Evolutionary conservation across 2,329 filamentous ascomycete genomes (phyloP), one percentile per base, ranked within the genome.

Genomic region (Fusarium keratoplasticum): DNA sequence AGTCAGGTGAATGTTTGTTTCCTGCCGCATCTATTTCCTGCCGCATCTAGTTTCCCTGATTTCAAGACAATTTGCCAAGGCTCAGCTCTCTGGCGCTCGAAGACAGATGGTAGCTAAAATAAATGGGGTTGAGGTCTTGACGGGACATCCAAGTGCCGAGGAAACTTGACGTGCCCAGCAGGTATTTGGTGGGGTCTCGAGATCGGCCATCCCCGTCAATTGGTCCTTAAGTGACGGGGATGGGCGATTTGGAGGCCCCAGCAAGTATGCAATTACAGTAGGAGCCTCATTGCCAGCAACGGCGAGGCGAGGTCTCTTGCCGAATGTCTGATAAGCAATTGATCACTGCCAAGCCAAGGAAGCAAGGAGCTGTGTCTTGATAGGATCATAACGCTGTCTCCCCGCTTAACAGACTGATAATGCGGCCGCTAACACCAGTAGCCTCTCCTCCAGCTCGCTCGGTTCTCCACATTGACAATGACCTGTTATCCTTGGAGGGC

Each of bases 401-500:
- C 50, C 50, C 50, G 27, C 50, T 33, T 9, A 33, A 54, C 18
- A 20, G 7, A 14, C 27, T 14, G 27, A 54, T 54, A 54, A 54
- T 14, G 11, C n/a, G 13, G 50, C 27, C 27, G 29, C 47, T 31
- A 52, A 52, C 47, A 52, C 18, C 47, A 31, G 47, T 31, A 52
- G 27, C 47, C 11, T 52, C 47, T n/a, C 10, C 11, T 14, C 27
- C 47, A 31, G 2, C 10, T 31, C 4, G 6, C 10, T 20, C 1
- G 4, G 18, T 31, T 54, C 50, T 20, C 27, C 50, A 54, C 50
- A 31, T 14, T 54, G 27, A 54, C 4, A 54, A 20, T 18, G 40
- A 14, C 14, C 44, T 22, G 10, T 11, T 29, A 54, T 40, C 42
- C 31, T 74, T 72, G 13, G 71, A 74, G 71, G 71, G 71, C 71